Evolutionary conservation across 1,284 basidiomycete species (phyloP).

Genomic region (Malassezia obtusa): DNA sequence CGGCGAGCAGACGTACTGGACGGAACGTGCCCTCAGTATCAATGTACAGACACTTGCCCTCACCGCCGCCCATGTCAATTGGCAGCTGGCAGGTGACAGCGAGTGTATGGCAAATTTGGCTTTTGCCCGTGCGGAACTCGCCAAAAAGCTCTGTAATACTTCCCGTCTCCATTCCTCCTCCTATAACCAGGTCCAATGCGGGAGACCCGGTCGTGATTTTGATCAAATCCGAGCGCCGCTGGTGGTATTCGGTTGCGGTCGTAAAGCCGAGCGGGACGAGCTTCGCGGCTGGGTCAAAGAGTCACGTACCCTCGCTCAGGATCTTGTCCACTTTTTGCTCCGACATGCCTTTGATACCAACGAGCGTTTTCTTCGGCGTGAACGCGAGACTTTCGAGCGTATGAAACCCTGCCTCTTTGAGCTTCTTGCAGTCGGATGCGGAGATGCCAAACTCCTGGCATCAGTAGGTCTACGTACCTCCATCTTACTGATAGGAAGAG

Average conservation of each 20-base stretch:
- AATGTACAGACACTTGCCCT: conserved; percentile 97
- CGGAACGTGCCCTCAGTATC: conserved; percentile 99
- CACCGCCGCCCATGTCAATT: conserved; percentile 93
- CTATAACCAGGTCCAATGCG: conserved; percentile 86
- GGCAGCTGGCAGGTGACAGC: conserved; percentile 95
- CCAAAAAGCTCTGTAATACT: conserved; percentile 97
- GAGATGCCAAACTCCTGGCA: conserved; percentile 73
- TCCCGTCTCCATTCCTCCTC: conserved; percentile 96
- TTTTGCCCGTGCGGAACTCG: conserved; percentile 97
- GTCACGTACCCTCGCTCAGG: conserved; percentile 56
- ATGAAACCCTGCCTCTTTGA: conserved; percentile 81
- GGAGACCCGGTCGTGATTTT: conserved; percentile 95
- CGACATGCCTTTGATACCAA: conserved; percentile 91
- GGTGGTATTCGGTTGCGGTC: conserved; percentile 89
- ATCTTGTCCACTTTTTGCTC: conserved; percentile 98
- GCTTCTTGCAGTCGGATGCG: conserved; percentile 86
- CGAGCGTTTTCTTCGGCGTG: conserved; percentile 86
- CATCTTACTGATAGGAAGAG: conserved; percentile 34
- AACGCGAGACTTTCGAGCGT: conserved; percentile 94
- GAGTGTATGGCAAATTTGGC: conserved; percentile 93
- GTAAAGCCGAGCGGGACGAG: conserved; percentile 96
- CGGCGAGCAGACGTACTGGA: conserved; percentile 82
- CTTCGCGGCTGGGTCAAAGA: conserved; percentile 63
- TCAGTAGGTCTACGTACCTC: conserved; percentile 20
- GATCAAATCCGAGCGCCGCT: conserved; percentile 85